Evolutionary conservation across 768 basidiomycete species (phyloP), one percentile per base, ranked within the genome.

Genomic region (Jaapia argillacea): DNA sequence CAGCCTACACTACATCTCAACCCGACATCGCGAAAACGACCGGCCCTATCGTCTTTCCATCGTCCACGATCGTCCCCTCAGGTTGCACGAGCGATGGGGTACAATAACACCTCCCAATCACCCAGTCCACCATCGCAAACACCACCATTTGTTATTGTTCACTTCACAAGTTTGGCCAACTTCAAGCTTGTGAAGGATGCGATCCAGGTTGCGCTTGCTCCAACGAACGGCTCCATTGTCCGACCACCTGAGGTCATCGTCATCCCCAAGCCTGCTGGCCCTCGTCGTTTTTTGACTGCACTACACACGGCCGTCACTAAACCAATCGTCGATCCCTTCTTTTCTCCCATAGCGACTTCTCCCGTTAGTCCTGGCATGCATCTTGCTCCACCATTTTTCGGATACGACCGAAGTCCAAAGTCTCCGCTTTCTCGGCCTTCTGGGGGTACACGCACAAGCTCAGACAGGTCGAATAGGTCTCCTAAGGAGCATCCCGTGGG

Each of bases 251-350:
- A 99, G 53, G 78, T 99, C 23, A 87, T 98, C 74, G 89, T 99
- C 51, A 83, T 98, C 28, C 94, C 93, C 18, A 99, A 98, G 63
- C 94, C 94, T 6, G 93, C 87, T 14, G 94, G 96, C 4, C 96
- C 96, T 5, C 79, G 94, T 28, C 79, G 94, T 6, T 82, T 97
- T 52, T 67, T 99, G 51, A 93, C 92, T 18, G 85, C 92, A 21
- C 68, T 99, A 14, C 85, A 94, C 58, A 97, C 89, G 3, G 92
- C 92, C 1, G 72, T 88, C 40, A 85, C 77, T 6, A 86, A 81
- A 50, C 93, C 96, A 0, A 57, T 77, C 7, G 78, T 99, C 24
- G 94, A 99, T 57, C 87, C 93, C 0, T 85, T 82, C 59, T 96
- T 98, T 55, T 63, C 76, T 1, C 94, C 96, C n/a, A 98, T 90